These are phyloP conservation scores for Rauvolfia tetraphylla DNA, from an alignment of 257 asterid genomes.

Conservation along the genomic window DNA sequence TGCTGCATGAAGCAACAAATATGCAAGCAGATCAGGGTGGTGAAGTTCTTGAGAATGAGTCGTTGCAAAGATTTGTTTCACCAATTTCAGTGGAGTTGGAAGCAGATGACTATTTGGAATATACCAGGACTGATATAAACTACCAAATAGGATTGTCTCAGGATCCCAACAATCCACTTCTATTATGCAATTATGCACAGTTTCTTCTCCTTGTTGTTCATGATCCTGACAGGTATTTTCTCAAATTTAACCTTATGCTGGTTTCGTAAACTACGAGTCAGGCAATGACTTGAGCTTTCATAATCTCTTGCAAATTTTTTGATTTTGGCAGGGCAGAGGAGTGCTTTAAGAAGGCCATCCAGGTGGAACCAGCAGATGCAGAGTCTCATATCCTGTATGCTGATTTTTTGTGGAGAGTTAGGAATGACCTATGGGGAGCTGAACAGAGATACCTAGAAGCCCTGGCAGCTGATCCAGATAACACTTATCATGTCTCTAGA, in stretches of 20 bases:
- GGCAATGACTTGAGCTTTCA: not conserved
- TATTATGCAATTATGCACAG: conserved; percentile 79
- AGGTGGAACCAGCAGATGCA: conserved; percentile 54
- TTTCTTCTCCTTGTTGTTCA: conserved; percentile 54
- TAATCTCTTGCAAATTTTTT: not conserved
- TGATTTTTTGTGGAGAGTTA: conserved; percentile 67
- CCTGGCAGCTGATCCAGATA: conserved; percentile 48
- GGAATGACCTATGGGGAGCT: conserved; percentile 58
- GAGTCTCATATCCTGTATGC: conserved; percentile 66
- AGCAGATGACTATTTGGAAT: conserved; percentile 49
- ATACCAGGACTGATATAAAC: conserved; percentile 49
- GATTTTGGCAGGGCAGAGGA: conserved; percentile 67
- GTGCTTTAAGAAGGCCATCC: conserved; percentile 68
- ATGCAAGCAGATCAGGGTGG: conserved; percentile 26
- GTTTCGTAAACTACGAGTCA: not conserved
- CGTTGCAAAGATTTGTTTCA: conserved; percentile 42
- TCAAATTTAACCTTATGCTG: not conserved
- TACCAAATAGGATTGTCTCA: conserved; percentile 59
- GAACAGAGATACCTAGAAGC: conserved; percentile 76
- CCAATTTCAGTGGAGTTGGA: conserved; percentile 62
- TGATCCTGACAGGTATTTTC: conserved; percentile 64
- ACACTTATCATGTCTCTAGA: conserved; percentile 44
- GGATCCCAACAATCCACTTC: conserved; percentile 65
- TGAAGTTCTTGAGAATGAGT: conserved; percentile 37
- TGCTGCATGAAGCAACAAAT: conserved; percentile 49